These are phyloP conservation scores for Aphanoascus verrucosus DNA, from an alignment of 2,329 filamentous ascomycete species.

Conservation along the genomic window DNA sequence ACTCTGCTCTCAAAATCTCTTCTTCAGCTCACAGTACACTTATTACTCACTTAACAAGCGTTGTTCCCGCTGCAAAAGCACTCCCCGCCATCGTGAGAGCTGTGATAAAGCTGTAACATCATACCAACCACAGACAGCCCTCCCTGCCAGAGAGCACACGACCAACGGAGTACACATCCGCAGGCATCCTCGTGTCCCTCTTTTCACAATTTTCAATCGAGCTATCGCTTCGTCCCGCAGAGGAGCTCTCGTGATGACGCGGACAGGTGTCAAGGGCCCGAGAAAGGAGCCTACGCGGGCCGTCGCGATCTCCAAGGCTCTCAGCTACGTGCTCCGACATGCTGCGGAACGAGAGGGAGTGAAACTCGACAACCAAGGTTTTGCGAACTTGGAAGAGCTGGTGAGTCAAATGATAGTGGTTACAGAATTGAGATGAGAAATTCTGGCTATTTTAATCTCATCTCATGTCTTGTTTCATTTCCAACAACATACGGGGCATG, in stretches of 20 bases:
- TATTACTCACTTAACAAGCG: neutral
- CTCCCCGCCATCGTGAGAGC: too few species aligned
- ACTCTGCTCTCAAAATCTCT: neutral
- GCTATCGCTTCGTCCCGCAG: neutral
- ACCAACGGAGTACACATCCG: neutral
- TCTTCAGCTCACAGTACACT: neutral
- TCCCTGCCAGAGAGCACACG: neutral
- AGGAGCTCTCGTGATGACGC: neutral
- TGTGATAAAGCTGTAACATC: too few species aligned
- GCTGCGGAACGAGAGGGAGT: conserved; percentile 51
- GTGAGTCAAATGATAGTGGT: conserved; percentile 31
- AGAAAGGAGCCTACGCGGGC: conserved; percentile 21
- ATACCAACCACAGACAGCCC: too few species aligned
- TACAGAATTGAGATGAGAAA: neutral
- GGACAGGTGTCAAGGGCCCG: conserved; percentile 3
- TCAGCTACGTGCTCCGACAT: conserved; percentile 47
- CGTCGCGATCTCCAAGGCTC: conserved; percentile 33
- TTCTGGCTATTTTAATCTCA: neutral
- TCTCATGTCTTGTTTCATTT: too few species aligned
- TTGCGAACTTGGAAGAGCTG: conserved; percentile 49
- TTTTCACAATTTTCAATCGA: neutral
- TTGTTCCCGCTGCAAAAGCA: neutral
- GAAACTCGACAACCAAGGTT: conserved; percentile 48
- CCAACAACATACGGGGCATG: too few species aligned
- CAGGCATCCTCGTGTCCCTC: neutral